A percentile compares a stretch with the other conserved stretches of the same genome.
These are phyloP conservation scores for Sphaerostilbella broomeana DNA, from an alignment of 2,329 filamentous ascomycete genomes.

Conservation along the genomic window DNA sequence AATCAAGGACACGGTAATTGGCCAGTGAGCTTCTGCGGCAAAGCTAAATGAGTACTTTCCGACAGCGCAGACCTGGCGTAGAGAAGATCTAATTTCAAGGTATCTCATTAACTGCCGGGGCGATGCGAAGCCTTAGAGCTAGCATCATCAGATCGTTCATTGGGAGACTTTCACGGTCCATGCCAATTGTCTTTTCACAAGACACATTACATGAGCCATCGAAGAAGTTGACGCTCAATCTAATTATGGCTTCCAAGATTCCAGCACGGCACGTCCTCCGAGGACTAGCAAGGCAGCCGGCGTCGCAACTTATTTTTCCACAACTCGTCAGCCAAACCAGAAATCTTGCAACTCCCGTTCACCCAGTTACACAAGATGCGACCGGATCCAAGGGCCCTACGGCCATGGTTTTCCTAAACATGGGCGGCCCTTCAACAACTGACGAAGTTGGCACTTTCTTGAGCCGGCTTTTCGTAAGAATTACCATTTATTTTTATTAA, in stretches of 20 bases:
- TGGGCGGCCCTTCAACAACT: slow-evolving; percentile 88
- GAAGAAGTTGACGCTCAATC: not conserved
- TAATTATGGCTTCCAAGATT: slow-evolving; percentile 27
- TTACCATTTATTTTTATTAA: not conserved
- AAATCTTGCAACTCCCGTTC: slow-evolving; percentile 41
- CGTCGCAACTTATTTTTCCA: slow-evolving; percentile 24
- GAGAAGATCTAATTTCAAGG: too few species aligned
- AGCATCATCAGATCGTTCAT: slow-evolving; percentile 2
- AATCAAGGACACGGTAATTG: slow-evolving; percentile 24
- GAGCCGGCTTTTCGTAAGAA: slow-evolving; percentile 78
- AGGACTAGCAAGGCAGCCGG: slow-evolving; percentile 20
- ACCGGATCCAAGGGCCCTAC: slow-evolving; percentile 72
- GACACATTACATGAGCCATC: not conserved
- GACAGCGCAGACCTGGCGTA: too few species aligned
- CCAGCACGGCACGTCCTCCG: slow-evolving; percentile 26
- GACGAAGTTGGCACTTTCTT: slow-evolving; percentile 86
- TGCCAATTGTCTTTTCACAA: slow-evolving; percentile 1
- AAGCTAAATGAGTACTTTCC: slow-evolving; percentile 16
- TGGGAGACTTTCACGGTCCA: not conserved
- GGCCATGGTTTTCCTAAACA: slow-evolving; percentile 98
- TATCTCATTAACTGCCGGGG: too few species aligned
- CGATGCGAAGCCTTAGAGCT: slow-evolving; percentile 12
- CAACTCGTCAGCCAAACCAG: slow-evolving; percentile 27
- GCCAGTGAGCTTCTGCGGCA: not conserved
- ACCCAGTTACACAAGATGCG: slow-evolving; percentile 73